phyloP scores from a whole-genome alignment of 169 alveolate genomes.

The Cryptosporidium sp. region DNA sequence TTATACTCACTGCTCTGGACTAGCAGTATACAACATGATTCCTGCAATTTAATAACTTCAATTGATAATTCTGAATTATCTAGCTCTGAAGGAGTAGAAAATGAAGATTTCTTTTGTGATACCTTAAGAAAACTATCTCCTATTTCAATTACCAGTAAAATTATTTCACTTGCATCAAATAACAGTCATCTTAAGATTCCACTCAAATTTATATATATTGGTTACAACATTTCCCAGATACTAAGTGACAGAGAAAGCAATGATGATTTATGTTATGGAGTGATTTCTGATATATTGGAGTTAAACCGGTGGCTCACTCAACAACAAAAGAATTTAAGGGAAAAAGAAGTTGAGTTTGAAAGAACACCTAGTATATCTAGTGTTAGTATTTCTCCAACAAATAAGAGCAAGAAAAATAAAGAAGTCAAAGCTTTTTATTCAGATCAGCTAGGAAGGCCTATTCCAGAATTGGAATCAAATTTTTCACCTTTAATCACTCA shows the following conservation, averaged over 20 bases:
- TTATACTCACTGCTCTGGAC: slow-evolving; percentile 45
- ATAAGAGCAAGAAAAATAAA: slow-evolving; percentile 1
- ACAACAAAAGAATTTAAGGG: background rate
- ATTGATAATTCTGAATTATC: background rate
- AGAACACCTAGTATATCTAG: background rate
- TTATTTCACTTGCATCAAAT: slow-evolving; percentile 11
- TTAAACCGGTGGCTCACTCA: slow-evolving; percentile 6
- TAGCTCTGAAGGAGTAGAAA: background rate
- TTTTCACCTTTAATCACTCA: slow-evolving; percentile 34
- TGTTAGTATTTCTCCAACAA: background rate
- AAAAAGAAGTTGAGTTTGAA: background rate
- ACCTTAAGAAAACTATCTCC: background rate
- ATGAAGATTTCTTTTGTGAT: background rate
- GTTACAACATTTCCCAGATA: slow-evolving; percentile 42
- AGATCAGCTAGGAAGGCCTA: background rate
- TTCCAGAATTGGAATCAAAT: background rate
- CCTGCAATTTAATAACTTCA: background rate
- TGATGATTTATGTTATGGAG: slow-evolving; percentile 27
- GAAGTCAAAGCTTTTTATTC: background rate
- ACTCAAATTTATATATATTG: slow-evolving; percentile 24
- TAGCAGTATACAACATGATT: background rate
- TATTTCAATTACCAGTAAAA: slow-evolving; percentile 1
- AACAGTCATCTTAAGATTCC: background rate
- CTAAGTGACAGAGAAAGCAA: slow-evolving; percentile 2
- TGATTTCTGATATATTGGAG: slow-evolving; percentile 46